Conservation (phyloP, 768 basidiomycete genomes). For the Lentinula boryana region DNA sequence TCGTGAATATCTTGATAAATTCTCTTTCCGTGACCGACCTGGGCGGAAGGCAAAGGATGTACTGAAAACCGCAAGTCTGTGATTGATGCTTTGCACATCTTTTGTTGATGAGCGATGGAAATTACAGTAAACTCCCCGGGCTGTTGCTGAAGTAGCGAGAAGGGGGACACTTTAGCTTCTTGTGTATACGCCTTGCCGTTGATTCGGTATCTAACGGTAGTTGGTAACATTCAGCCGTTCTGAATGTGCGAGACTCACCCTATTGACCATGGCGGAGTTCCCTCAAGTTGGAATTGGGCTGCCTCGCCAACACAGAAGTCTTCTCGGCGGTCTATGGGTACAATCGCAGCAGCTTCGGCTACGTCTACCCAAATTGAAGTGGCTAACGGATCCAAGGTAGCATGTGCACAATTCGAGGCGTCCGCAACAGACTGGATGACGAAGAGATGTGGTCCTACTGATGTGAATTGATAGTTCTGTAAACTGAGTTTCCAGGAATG, state of each 20-base stretch:
- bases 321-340: constrained; percentile 70
- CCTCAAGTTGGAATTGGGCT: constrained; percentile 89
- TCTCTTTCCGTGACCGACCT: constrained; percentile 80
- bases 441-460: constrained; percentile 78
- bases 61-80: constrained; percentile 69
- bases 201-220: constrained; percentile 60
- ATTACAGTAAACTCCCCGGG: constrained; percentile 81
- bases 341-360: constrained; percentile 92
- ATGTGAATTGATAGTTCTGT: constrained; percentile 66
- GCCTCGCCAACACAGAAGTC: constrained; percentile 90
- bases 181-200: constrained; percentile 70
- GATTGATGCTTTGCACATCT: constrained; percentile 82
- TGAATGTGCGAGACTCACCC: constrained; percentile 39
- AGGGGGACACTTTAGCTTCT: constrained; percentile 74
- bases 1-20: constrained; percentile 86
- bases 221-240: constrained; percentile 8
- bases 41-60: constrained; percentile 82
- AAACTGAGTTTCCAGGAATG: constrained; percentile 66
- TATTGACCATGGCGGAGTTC: constrained; percentile 89
- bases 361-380: constrained; percentile 83
- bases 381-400: constrained; percentile 51
- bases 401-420: constrained; percentile 76
- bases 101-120: constrained; percentile 88
- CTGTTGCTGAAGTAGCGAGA: constrained; percentile 78
- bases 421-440: constrained; percentile 76